Conservation (phyloP, 805 yeast genomes). For the Zygosaccharomyces rouxii region DNA sequence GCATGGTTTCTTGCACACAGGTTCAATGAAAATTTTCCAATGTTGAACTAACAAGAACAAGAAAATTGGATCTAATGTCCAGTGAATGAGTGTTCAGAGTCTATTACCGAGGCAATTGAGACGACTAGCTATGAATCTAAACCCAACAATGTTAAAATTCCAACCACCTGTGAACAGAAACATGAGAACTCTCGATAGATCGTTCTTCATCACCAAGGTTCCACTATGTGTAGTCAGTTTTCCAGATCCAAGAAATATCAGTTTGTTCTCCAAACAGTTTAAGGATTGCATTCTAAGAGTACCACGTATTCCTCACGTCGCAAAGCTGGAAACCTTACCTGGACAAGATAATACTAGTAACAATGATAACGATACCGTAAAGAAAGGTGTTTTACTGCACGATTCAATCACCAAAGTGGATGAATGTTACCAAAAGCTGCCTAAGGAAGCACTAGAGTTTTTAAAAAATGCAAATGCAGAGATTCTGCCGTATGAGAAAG, state of each 20-base stretch:
- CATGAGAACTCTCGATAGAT: conserved; percentile 62
- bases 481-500: conserved; percentile 50
- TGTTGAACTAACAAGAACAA: conserved; percentile 8
- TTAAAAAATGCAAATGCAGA: conserved; percentile 46
- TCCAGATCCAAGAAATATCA: conserved; percentile 60
- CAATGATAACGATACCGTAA: conserved; percentile 28
- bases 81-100: conserved; percentile 7
- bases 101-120: conserved; percentile 1
- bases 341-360: conserved; percentile 19
- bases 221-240: conserved; percentile 64
- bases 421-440: conserved; percentile 38
- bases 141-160: conserved; percentile 19
- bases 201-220: conserved; percentile 54
- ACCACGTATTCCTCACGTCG: conserved; percentile 69
- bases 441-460: conserved; percentile 41
- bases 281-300: conserved; percentile 59
- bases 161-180: conserved; percentile 66
- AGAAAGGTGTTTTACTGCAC: conserved; percentile 50
- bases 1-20: conserved; percentile 5
- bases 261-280: conserved; percentile 55
- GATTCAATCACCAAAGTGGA: conserved; percentile 43
- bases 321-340: conserved; percentile 34
- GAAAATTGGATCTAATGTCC: not conserved
- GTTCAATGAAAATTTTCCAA: conserved; percentile 16
- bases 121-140: conserved; percentile 2